Conservation (phyloP, 202 grass and related monocot genomes). For the Brachypodium distachyon region DNA sequence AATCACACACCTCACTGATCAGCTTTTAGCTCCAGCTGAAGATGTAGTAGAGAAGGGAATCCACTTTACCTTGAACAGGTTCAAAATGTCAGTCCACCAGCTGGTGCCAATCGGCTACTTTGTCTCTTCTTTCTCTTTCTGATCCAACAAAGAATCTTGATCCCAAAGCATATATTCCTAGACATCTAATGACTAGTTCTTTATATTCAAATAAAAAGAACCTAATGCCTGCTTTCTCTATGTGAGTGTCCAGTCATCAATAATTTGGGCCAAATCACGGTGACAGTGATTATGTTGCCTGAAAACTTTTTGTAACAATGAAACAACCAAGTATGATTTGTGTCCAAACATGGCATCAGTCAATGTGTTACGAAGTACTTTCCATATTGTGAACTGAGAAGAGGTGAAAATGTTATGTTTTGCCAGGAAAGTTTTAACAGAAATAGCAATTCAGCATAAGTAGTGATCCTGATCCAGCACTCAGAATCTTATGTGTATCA, state of each 20-base stretch:
- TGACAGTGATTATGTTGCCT: neutral
- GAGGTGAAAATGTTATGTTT: too few relatives aligned
- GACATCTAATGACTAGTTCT: conserved; percentile 27
- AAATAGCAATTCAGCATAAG: neutral
- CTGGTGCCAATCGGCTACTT: conserved; percentile 29
- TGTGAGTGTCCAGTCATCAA: neutral
- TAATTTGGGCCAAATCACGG: neutral
- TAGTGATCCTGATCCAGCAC: neutral
- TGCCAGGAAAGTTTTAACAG: neutral
- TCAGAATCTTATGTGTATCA: neutral
- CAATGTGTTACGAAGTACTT: too few relatives aligned
- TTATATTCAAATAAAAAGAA: neutral
- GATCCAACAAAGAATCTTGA: conserved; percentile 40
- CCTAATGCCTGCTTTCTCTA: conserved; percentile 11
- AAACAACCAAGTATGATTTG: neutral
- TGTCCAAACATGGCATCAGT: neutral
- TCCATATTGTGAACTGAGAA: too few relatives aligned
- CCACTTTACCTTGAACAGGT: conserved; percentile 43
- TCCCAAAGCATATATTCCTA: conserved; percentile 38
- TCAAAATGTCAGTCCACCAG: conserved; percentile 31
- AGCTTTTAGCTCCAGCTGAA: conserved; percentile 31
- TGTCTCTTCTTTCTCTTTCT: conserved; percentile 29
- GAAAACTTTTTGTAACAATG: neutral
- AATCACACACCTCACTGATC: conserved; percentile 22
- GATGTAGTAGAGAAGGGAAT: conserved; percentile 28